A percentile compares a stretch with the other conserved stretches of the same genome.
Conservation (phyloP, 495 filamentous ascomycete species). For the Penicillium psychrofluorescens region DNA sequence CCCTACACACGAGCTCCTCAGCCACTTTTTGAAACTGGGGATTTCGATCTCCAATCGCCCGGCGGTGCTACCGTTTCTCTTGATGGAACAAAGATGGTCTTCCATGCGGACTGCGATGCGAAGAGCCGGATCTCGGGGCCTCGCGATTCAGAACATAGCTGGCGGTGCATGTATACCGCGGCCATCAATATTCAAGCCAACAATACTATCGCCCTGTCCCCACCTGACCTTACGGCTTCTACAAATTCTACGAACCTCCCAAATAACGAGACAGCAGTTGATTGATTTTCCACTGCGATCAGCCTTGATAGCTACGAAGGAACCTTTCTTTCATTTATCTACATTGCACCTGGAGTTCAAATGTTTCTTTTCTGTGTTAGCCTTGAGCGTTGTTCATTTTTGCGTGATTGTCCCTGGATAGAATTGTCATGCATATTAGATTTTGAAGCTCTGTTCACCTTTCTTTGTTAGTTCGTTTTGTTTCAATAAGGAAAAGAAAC, state of each 20-base stretch:
- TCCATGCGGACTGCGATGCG: slow-evolving; percentile 41
- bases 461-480: too few species aligned
- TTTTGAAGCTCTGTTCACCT: too few species aligned
- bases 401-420: too few species aligned
- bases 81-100: slow-evolving; percentile 39
- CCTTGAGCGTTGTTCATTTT: too few species aligned
- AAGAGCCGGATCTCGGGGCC: too few species aligned
- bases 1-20: slow-evolving; percentile 29
- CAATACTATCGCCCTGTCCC: slow-evolving; percentile 8
- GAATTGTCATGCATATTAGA: too few species aligned
- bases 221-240: slow-evolving; percentile 1
- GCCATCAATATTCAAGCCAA: slow-evolving; percentile 17
- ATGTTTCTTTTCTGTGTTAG: too few species aligned
- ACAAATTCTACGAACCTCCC: slow-evolving; percentile 1
- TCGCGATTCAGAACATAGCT: neutral
- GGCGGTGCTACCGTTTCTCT: slow-evolving; percentile 43
- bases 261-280: neutral
- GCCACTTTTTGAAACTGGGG: slow-evolving; percentile 32
- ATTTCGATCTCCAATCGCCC: slow-evolving; percentile 37
- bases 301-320: too few species aligned
- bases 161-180: slow-evolving; percentile 25
- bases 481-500: too few species aligned
- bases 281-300: too few species aligned
- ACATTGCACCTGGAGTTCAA: too few species aligned
- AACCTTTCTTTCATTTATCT: too few species aligned